Base-by-base conservation (phyloP, 768 basidiomycete species). In the Fomitopsis pulvina region DNA sequence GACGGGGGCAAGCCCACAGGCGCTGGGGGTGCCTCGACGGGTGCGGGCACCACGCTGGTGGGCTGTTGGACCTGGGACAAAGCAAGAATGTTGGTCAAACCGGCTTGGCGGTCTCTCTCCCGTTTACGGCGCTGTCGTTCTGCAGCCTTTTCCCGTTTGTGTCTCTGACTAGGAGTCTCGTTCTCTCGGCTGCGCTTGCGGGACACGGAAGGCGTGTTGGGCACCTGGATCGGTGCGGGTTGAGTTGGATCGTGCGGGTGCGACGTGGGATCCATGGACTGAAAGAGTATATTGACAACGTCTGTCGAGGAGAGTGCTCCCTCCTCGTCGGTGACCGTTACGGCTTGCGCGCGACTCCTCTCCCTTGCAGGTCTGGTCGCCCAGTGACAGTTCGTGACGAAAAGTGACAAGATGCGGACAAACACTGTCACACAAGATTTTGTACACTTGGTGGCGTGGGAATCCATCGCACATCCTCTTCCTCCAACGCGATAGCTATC, bases 111-210 rank as follows among this genome's bases (percentile, higher is more conserved):
- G 66, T 76, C 76, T 60, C 86, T 78, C 68, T 89, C 89, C 44
- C 89, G 81, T 65, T 92, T 92, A 54, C 87, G 66, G 41, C 89
- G 79, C 64, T 92, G 89, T 52, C 89, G 74, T 65, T 91, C 89
- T 37, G 90, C 86, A 1, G 89, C 89, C 65, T 91, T 90, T 74
- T 88, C 86, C 57, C 89, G 79, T 64, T 91, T 91, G 58, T 79
- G 72, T 57, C 79, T 73, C 68, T 87, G 85, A 50, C 76, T 76
- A 25, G 80, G 77, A 10, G 85, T 83, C 71, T 88, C 87, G 72
- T 84, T 79, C 63, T 87, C 79, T 57, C 85, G 75, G 37, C 79
- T 69, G 22, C 83, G 75, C 66, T 83, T 85, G 54, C 71, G 68
- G 42, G 75, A 63, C 26, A 27, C 20, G 10, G 63, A 56, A 5